Conservation (phyloP, 148 eudicot genomes). For the Rheum nobile region DNA sequence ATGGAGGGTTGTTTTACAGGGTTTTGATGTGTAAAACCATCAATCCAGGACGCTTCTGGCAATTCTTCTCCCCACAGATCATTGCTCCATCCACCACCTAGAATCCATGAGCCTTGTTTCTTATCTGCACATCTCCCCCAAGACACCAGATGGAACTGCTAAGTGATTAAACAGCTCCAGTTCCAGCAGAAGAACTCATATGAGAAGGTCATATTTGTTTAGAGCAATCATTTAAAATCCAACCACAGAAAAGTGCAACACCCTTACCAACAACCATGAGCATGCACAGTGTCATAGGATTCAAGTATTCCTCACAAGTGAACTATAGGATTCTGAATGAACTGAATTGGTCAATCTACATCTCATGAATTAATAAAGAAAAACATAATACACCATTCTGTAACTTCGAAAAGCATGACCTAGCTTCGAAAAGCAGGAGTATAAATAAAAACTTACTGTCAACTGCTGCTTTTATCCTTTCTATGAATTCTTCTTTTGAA, state of each 20-base stretch:
- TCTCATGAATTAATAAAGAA: background rate
- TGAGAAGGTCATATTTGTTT: background rate
- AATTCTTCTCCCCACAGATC: conserved; percentile 91
- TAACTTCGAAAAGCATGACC: background rate
- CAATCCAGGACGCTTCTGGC: conserved; percentile 83
- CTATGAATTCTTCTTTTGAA: conserved; percentile 48
- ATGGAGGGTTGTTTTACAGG: conserved; percentile 44
- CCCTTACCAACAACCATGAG: background rate
- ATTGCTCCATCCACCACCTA: conserved; percentile 98
- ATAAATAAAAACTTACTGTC: conserved; percentile 32
- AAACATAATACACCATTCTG: background rate
- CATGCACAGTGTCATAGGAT: background rate
- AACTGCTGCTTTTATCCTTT: conserved; percentile 48
- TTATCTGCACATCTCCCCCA: conserved; percentile 35
- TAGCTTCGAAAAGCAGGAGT: background rate
- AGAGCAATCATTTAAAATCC: background rate
- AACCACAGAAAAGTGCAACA: background rate
- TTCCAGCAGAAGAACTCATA: background rate
- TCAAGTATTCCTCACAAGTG: background rate
- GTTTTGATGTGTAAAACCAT: conserved; percentile 69
- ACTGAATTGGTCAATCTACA: background rate
- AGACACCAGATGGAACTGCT: background rate
- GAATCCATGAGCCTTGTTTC: conserved; percentile 68
- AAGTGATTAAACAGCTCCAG: background rate
- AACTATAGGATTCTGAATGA: background rate